These are phyloP conservation scores for Phaeolepiota aurea DNA, from an alignment of 768 basidiomycete species.

Conservation along the genomic window DNA sequence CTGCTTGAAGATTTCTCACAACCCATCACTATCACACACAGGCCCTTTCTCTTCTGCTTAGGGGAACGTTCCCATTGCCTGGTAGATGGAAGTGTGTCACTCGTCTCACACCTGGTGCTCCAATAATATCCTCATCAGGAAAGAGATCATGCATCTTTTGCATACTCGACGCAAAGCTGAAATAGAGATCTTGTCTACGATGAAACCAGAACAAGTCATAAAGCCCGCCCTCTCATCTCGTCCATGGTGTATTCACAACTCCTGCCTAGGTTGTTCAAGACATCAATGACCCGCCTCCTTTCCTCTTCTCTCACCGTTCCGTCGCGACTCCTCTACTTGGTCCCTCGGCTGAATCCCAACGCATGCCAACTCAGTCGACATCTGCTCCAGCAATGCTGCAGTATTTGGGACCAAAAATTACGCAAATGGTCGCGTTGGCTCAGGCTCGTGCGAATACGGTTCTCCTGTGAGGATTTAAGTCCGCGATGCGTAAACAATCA, in stretches of 20 bases:
- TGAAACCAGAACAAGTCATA: no score
- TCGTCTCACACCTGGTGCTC: constrained; percentile 1
- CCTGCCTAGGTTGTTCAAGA: no score
- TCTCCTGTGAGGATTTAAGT: no score
- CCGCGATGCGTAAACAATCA: no score
- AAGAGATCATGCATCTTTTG: constrained; percentile 75
- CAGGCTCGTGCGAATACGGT: no score
- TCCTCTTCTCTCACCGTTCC: no score
- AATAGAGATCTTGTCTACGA: constrained; percentile 59
- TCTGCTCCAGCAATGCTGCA: neutral
- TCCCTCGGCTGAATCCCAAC: no score
- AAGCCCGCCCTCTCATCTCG: no score
- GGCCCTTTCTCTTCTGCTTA: constrained; percentile 58
- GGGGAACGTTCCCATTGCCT: constrained; percentile 34
- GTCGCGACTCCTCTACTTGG: no score
- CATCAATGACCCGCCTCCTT: no score
- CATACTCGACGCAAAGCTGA: constrained; percentile 86
- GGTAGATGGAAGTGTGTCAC: constrained; percentile 53
- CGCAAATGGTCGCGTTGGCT: neutral
- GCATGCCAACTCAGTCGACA: neutral
- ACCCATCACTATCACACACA: constrained; percentile 14
- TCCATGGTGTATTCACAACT: no score
- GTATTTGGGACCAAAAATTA: neutral
- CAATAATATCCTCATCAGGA: constrained; percentile 32
- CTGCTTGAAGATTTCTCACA: no score